Conservation (phyloP, 2,329 filamentous ascomycete genomes). For the Coniochaeta hoffmannii region DNA sequence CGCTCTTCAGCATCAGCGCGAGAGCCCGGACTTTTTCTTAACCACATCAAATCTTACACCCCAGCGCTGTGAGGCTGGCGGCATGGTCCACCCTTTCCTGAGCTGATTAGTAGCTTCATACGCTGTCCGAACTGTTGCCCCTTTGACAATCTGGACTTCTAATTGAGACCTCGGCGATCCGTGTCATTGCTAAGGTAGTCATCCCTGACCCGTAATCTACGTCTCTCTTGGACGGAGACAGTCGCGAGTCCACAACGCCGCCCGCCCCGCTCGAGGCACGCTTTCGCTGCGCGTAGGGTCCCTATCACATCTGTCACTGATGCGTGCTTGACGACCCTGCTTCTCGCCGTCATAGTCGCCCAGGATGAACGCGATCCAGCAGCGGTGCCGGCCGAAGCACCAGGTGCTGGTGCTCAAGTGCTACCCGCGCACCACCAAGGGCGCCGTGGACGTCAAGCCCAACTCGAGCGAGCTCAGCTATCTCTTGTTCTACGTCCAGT, state of each 20-base stretch:
- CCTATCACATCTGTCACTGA: neutral
- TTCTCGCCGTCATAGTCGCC: neutral
- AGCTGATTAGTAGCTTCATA: conserved; percentile 1
- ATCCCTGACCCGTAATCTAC: too few relatives aligned
- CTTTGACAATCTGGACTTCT: neutral
- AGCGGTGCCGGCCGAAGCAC: conserved; percentile 82
- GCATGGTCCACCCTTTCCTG: neutral
- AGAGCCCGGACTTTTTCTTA: neutral
- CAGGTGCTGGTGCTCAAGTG: conserved; percentile 94
- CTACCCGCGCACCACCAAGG: conserved; percentile 89
- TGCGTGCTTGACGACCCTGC: neutral
- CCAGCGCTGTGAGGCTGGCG: neutral
- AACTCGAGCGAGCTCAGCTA: conserved; percentile 97
- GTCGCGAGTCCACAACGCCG: neutral
- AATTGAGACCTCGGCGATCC: too few relatives aligned
- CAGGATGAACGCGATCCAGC: conserved; percentile 56
- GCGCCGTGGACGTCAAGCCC: conserved; percentile 84
- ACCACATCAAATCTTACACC: neutral
- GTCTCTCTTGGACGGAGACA: neutral
- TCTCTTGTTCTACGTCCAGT: conserved; percentile 92
- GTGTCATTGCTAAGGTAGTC: too few relatives aligned
- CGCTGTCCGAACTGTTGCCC: neutral
- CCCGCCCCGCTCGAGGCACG: neutral
- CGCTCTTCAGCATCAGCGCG: neutral
- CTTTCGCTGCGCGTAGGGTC: neutral